Base-by-base conservation (phyloP, 2,329 filamentous ascomycete species). In the Ilyonectria mors-panacis region DNA sequence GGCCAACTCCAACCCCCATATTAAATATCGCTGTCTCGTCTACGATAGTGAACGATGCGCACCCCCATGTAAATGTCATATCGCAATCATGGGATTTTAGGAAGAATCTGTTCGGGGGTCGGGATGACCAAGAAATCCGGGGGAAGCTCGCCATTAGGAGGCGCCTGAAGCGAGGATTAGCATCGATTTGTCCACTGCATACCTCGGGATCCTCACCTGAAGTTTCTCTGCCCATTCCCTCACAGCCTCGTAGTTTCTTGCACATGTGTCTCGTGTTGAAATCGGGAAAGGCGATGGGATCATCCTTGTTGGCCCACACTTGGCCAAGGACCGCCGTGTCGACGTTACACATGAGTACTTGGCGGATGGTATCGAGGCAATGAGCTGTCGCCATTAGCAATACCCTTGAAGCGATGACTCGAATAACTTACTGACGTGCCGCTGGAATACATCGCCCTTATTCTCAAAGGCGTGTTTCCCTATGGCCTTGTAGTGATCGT, bases 341-440 rank as follows among this genome's bases (percentile, higher is more conserved):
- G 21, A 86, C 81, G 30, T 85, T 87, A 77, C 89, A 91, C 87
- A 91, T 91, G 15, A 91, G 81, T 17, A 89, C 86, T 74, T 91
- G 89, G 1, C 89, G 86, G 50, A 91, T 66, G 4, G 86, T 87
- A 68, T 91, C 89, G 35, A 91, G 80, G 65, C 89, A 91, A 67
- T 91, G 89, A 1, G 73, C 74, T 78, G 6, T 35, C 2, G 8
- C 17, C 9, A 21, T 55, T 61, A 45, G 37, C 23, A 15, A 33
- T 37, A 19, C 4, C 4, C 30, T 12, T 12, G 3, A 39, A 6
- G 4, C n/a, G 12, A 15, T 13, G 15, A 23, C 4, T 13, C 13
- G 56, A 35, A 17, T 28, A 28, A 54, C 86, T 78, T 80, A 90
- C 88, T 87, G 70, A 89, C 82, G 74, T 92, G 89, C 2, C 84